phyloP scores from a whole-genome alignment of 164 flowering plant species.

The Liriodendron chinense region DNA sequence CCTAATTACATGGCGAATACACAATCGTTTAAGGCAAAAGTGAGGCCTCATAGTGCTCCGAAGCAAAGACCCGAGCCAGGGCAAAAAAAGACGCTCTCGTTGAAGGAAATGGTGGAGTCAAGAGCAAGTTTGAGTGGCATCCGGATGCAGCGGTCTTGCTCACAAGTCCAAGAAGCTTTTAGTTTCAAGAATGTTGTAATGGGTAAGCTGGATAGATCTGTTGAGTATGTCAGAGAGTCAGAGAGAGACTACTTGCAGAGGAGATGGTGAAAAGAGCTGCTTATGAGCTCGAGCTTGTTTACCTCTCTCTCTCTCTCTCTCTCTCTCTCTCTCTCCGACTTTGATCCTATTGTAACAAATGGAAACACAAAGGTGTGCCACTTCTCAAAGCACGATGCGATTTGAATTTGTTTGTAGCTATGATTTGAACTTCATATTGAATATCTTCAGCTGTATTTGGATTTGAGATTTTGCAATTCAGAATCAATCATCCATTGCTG shows the following conservation, averaged over 20 bases:
- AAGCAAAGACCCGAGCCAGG: slow-evolving; percentile 75
- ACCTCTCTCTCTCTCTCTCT: no score
- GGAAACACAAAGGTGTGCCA: not conserved
- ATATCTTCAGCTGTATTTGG: not conserved
- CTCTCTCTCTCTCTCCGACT: no score
- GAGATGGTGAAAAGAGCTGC: slow-evolving; percentile 14
- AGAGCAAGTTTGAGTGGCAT: slow-evolving; percentile 66
- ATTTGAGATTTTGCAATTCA: not conserved
- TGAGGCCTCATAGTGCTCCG: slow-evolving; percentile 76
- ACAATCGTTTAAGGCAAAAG: slow-evolving; percentile 65
- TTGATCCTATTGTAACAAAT: not conserved
- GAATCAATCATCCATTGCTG: not conserved
- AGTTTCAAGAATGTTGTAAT: slow-evolving; percentile 32
- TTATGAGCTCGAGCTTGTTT: not conserved
- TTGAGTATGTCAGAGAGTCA: slow-evolving; percentile 18
- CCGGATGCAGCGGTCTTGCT: slow-evolving; percentile 53
- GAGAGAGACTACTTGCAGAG: slow-evolving; percentile 22
- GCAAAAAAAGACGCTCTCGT: slow-evolving; percentile 51
- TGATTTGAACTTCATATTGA: not conserved
- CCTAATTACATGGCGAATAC: slow-evolving; percentile 83
- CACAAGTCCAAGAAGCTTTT: slow-evolving; percentile 45
- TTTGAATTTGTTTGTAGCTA: not conserved
- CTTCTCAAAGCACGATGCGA: not conserved
- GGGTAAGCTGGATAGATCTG: slow-evolving; percentile 29
- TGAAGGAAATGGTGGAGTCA: slow-evolving; percentile 65